These are phyloP conservation scores for Saturnispora mendoncae DNA, from an alignment of 805 yeast species.

Conservation along the genomic window DNA sequence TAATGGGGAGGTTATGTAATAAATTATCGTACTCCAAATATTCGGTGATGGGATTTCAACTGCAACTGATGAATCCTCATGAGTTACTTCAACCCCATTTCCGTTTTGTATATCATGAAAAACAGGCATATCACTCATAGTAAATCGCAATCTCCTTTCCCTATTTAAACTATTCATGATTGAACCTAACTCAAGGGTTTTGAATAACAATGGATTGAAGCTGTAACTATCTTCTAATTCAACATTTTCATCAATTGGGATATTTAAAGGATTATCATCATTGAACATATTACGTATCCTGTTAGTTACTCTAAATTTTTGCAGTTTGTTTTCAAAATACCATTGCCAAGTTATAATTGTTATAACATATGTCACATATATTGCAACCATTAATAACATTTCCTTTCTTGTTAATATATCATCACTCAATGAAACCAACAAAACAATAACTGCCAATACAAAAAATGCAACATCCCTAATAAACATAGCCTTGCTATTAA, in stretches of 20 bases:
- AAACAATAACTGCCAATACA: slow-evolving; percentile 38
- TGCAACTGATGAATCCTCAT: slow-evolving; percentile 8
- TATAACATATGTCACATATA: slow-evolving; percentile 55
- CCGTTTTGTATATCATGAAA: slow-evolving; percentile 13
- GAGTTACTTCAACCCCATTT: not conserved
- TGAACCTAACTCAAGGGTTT: slow-evolving; percentile 23
- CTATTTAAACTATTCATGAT: slow-evolving; percentile 21
- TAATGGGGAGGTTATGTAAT: slow-evolving; percentile 17
- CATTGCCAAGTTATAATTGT: slow-evolving; percentile 39
- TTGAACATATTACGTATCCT: slow-evolving; percentile 25
- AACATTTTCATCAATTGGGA: slow-evolving; percentile 17
- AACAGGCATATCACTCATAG: slow-evolving; percentile 8
- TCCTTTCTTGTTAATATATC: slow-evolving; percentile 45
- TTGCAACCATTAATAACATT: slow-evolving; percentile 44
- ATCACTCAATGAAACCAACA: slow-evolving; percentile 41
- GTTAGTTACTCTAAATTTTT: slow-evolving; percentile 16
- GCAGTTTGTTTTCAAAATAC: slow-evolving; percentile 16
- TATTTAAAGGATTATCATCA: slow-evolving; percentile 17
- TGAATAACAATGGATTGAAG: slow-evolving; percentile 24
- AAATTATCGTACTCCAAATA: slow-evolving; percentile 10
- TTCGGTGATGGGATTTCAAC: slow-evolving; percentile 5
- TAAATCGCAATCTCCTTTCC: slow-evolving; percentile 15
- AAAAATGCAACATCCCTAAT: slow-evolving; percentile 59
- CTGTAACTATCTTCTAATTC: slow-evolving; percentile 25
- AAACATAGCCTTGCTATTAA: slow-evolving; percentile 37